A percentile compares a stretch with the other conserved stretches of the same genome.
These are phyloP conservation scores for Coemansia aciculifera DNA, from an alignment of 192 early-diverging fungal genomes.

Conservation along the genomic window DNA sequence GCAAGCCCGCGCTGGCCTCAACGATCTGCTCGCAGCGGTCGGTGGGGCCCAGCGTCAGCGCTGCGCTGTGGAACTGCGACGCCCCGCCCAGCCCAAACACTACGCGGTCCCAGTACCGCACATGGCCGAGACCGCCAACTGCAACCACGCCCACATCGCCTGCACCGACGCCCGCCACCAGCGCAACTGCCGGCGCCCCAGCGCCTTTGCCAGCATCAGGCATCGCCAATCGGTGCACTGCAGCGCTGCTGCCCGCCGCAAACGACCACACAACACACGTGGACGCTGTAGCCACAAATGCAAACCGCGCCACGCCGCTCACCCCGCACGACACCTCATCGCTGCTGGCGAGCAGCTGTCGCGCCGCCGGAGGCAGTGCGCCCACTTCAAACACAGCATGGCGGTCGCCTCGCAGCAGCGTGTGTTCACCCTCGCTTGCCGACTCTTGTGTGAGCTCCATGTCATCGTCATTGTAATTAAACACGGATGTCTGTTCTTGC, in stretches of 20 bases:
- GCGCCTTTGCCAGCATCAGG: constrained; percentile 12
- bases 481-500: background rate
- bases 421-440: constrained; percentile 4
- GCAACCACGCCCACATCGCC: constrained; percentile 43
- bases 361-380: constrained; percentile 22
- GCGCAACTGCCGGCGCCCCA: constrained; percentile 26
- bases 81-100: constrained; percentile 52
- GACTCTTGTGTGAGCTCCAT: background rate
- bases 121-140: constrained; percentile 28
- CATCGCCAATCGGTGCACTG: constrained; percentile 35
- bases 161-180: constrained; percentile 16
- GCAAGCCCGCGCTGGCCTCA: constrained; percentile 22
- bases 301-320: constrained; percentile 20
- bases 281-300: constrained; percentile 31
- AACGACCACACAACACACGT: constrained; percentile 42
- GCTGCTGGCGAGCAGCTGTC: constrained; percentile 8
- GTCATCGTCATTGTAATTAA: background rate
- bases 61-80: constrained; percentile 17
- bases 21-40: constrained; percentile 26
- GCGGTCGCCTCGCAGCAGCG: constrained; percentile 31
- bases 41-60: constrained; percentile 9
- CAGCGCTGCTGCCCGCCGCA: background rate
- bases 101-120: constrained; percentile 54
- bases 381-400: constrained; percentile 35
- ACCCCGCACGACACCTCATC: constrained; percentile 21